phyloP scores from a whole-genome alignment of 768 basidiomycete species.

The Strobilomyces confusus region DNA sequence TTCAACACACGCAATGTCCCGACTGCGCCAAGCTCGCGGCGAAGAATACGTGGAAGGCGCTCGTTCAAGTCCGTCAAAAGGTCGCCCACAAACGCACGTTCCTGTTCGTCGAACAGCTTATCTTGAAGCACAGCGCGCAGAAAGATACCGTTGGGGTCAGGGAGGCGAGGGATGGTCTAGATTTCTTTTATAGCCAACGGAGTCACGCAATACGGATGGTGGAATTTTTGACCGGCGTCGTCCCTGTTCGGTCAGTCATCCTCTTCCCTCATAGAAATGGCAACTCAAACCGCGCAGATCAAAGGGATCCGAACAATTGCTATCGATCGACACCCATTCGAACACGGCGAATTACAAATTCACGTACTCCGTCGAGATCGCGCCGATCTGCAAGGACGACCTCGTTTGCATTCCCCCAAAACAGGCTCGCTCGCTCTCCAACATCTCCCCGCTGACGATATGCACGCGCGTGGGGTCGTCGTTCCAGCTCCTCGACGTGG shows the following conservation, averaged over 20 bases:
- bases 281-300: conserved; percentile 46
- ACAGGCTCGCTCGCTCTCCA: conserved; percentile 76
- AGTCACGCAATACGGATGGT: conserved; percentile 96
- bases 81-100: conserved; percentile 98
- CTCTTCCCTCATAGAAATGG: background rate
- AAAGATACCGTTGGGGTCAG: conserved; percentile 93
- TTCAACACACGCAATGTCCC: conserved; percentile 92
- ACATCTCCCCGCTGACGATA: conserved; percentile 83
- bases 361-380: conserved; percentile 96
- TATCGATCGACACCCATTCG: conserved; percentile 90
- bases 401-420: conserved; percentile 85
- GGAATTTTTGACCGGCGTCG: conserved; percentile 85
- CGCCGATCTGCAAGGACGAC: conserved; percentile 97
- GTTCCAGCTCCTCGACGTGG: conserved; percentile 85
- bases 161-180: conserved; percentile 91
- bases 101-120: conserved; percentile 94
- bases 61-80: conserved; percentile 98
- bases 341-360: conserved; percentile 95
- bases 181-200: conserved; percentile 92
- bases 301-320: conserved; percentile 90
- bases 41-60: conserved; percentile 98
- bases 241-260: conserved; percentile 74
- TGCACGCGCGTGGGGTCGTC: conserved; percentile 92
- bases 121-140: conserved; percentile 94
- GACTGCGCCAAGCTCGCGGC: conserved; percentile 93